These are phyloP conservation scores for Endoconidiophora laricicola DNA, from an alignment of 2,329 filamentous ascomycete genomes.

Conservation along the genomic window DNA sequence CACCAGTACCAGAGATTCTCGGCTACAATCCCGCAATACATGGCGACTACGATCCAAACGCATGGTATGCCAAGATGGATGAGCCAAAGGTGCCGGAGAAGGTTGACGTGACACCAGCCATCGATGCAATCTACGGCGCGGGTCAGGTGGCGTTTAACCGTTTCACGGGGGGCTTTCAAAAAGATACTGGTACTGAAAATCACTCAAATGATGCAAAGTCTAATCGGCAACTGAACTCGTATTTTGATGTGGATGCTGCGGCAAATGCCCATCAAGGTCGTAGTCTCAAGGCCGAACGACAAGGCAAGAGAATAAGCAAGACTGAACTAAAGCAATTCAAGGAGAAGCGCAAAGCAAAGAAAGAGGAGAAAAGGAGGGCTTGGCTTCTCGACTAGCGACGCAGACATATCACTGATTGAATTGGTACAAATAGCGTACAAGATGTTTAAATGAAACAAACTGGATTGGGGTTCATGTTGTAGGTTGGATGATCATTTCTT, in stretches of 20 bases:
- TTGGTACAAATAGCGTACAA: too few relatives aligned
- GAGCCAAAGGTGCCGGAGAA: slow-evolving; percentile 19
- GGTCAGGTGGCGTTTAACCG: slow-evolving; percentile 67
- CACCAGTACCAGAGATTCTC: slow-evolving; percentile 15
- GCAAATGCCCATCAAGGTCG: slow-evolving; percentile 81
- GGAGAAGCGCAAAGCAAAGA: slow-evolving; percentile 73
- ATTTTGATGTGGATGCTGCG: slow-evolving; percentile 88
- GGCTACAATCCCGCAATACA: slow-evolving; percentile 95
- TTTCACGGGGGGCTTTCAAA: slow-evolving; percentile 74
- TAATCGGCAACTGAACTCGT: slow-evolving; percentile 76
- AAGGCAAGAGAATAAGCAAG: slow-evolving; percentile 69
- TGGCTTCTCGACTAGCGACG: slow-evolving; percentile 42
- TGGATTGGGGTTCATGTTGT: too few relatives aligned
- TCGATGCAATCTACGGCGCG: slow-evolving; percentile 19
- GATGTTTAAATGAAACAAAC: too few relatives aligned
- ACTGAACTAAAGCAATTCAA: slow-evolving; percentile 81
- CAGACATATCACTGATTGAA: not conserved
- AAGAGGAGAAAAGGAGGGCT: slow-evolving; percentile 84
- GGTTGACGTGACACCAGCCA: slow-evolving; percentile 20
- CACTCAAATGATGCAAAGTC: slow-evolving; percentile 82
- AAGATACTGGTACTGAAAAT: slow-evolving; percentile 50
- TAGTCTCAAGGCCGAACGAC: slow-evolving; percentile 80
- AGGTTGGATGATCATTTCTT: too few relatives aligned
- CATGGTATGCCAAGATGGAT: slow-evolving; percentile 64
- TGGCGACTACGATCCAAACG: slow-evolving; percentile 87